Percentiles rank a stretch among this genome's conserved stretches.
phyloP scores from a whole-genome alignment of 352 stramenopile genomes.

The Phytopythium vexans region DNA sequence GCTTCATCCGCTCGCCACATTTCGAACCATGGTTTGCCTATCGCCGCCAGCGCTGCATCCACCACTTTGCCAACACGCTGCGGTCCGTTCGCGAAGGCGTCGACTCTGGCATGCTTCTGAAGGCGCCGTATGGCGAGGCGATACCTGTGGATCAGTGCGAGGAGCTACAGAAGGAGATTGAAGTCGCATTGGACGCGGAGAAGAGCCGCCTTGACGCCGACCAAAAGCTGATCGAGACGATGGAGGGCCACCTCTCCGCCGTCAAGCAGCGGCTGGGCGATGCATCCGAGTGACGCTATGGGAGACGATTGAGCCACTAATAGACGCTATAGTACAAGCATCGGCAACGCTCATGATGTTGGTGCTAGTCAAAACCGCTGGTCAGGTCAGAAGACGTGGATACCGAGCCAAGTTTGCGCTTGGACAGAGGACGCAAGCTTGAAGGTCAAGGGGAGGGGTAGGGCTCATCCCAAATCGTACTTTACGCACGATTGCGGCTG shows the following conservation, averaged over 20 bases:
- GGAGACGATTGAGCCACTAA: no score
- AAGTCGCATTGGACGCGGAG: slow-evolving; percentile 36
- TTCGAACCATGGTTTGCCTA: slow-evolving; percentile 79
- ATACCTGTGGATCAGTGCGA: slow-evolving; percentile 41
- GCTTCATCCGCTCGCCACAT: slow-evolving; percentile 66
- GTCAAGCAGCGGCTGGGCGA: slow-evolving; percentile 38
- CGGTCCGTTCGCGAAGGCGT: slow-evolving; percentile 49
- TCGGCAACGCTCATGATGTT: no score
- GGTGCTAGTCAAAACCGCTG: no score
- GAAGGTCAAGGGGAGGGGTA: no score
- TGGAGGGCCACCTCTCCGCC: slow-evolving; percentile 41
- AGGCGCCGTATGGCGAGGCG: slow-evolving; percentile 38
- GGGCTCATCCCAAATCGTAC: no score
- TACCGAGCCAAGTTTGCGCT: no score
- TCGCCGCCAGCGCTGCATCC: slow-evolving; percentile 60
- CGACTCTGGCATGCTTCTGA: slow-evolving; percentile 25
- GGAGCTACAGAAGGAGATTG: slow-evolving; percentile 44
- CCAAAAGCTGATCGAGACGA: slow-evolving; percentile 36
- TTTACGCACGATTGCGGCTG: no score
- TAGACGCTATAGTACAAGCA: no score
- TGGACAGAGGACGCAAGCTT: no score
- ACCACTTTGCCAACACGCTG: slow-evolving; percentile 62
- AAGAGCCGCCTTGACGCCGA: slow-evolving; percentile 29
- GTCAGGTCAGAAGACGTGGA: no score
- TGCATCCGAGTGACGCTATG: neutral